A percentile compares a stretch with the other conserved stretches of the same genome.
These are phyloP conservation scores for Medakamo hakoo DNA, from an alignment of 139 green algal species.

Conservation along the genomic window DNA sequence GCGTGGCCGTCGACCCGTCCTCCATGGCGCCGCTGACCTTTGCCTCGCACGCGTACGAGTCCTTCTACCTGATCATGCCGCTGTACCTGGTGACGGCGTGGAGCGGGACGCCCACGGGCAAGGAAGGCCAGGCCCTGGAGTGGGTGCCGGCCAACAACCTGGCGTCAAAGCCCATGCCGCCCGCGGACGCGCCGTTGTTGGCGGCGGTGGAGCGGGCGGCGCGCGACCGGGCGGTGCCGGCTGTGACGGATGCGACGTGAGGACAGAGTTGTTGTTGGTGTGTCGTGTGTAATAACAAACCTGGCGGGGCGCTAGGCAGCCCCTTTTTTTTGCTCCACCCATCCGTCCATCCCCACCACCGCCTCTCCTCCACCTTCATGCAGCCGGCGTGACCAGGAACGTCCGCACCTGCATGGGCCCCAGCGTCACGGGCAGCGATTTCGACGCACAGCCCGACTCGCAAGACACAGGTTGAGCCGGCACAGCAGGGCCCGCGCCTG, in stretches of 20 bases:
- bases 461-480: background rate
- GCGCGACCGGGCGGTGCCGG: background rate
- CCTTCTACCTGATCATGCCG: slow-evolving; percentile 24
- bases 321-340: no score
- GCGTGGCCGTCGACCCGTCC: slow-evolving; percentile 9
- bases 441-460: slow-evolving; percentile 2
- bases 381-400: slow-evolving; percentile 11
- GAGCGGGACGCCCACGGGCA: slow-evolving; percentile 1
- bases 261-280: background rate
- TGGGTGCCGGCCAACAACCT: slow-evolving; percentile 7
- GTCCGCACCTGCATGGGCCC: slow-evolving; percentile 43
- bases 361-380: no score
- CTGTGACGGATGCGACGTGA: background rate
- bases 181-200: slow-evolving; percentile 15
- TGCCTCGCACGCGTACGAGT: slow-evolving; percentile 14
- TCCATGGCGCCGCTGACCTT: slow-evolving; percentile 14
- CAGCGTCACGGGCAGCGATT: slow-evolving; percentile 18
- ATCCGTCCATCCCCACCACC: no score
- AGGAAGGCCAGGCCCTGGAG: slow-evolving; percentile 10
- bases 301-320: no score
- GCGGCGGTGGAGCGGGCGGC: slow-evolving; percentile 6
- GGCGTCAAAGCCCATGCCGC: slow-evolving; percentile 6
- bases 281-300: background rate
- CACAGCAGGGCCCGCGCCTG: background rate
- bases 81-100: slow-evolving; percentile 8